These are phyloP conservation scores for Helichrysum umbraculigerum DNA, from an alignment of 129 eudicot genomes.

Conservation along the genomic window DNA sequence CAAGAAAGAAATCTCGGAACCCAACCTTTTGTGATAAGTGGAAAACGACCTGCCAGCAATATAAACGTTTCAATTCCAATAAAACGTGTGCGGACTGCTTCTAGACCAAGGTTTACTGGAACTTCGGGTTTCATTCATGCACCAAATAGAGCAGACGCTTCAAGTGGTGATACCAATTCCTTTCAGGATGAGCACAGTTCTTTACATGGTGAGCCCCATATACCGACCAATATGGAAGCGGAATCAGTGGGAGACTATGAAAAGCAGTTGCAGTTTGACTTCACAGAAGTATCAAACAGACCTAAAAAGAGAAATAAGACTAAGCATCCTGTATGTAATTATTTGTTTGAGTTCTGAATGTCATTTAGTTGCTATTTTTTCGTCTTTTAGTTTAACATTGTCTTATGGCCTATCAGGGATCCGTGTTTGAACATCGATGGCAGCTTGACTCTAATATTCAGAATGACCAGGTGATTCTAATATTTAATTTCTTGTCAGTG, in stretches of 20 bases:
- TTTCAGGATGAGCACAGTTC: slow-evolving; percentile 90
- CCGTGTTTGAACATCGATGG: slow-evolving; percentile 73
- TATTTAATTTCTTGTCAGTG: neutral
- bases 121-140: slow-evolving; percentile 53
- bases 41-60: slow-evolving; percentile 67
- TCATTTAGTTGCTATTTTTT: slow-evolving; percentile 5
- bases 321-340: slow-evolving; percentile 59
- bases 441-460: slow-evolving; percentile 62
- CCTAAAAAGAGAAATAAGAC: slow-evolving; percentile 89
- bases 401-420: slow-evolving; percentile 42
- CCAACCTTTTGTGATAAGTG: slow-evolving; percentile 51
- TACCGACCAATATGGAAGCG: slow-evolving; percentile 67
- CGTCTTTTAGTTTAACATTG: neutral
- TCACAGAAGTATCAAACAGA: slow-evolving; percentile 62
- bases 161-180: slow-evolving; percentile 94
- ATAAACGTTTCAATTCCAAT: slow-evolving; percentile 78
- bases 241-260: slow-evolving; percentile 74
- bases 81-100: slow-evolving; percentile 87
- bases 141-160: slow-evolving; percentile 69
- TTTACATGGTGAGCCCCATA: slow-evolving; percentile 56
- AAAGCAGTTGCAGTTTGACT: slow-evolving; percentile 60
- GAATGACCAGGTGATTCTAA: slow-evolving; percentile 70
- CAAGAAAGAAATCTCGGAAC: slow-evolving; percentile 52
- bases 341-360: slow-evolving; percentile 5
- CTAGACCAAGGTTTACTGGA: slow-evolving; percentile 76